Percentiles rank a stretch among this genome's conserved stretches.
These are phyloP conservation scores for Solanum sitiens DNA, from an alignment of 257 asterid species.

Conservation along the genomic window DNA sequence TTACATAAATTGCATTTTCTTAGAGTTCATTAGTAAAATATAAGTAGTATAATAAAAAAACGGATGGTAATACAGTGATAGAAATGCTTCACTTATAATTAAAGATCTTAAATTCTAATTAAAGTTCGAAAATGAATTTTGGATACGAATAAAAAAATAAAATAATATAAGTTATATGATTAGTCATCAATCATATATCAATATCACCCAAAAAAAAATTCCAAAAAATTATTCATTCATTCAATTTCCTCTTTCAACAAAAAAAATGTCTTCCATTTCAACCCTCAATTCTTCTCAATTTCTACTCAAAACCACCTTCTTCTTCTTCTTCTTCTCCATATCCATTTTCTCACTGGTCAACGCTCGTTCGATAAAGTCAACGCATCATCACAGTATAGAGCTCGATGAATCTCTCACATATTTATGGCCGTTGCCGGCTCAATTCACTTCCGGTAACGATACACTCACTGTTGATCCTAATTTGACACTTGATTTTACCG, in stretches of 20 bases:
- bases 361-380: slow-evolving; percentile 28
- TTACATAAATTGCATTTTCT: no score
- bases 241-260: neutral
- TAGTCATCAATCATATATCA: neutral
- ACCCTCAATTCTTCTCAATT: neutral
- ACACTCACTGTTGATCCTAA: slow-evolving; percentile 77
- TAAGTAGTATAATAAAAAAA: no score
- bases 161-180: neutral
- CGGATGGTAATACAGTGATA: fast-evolving
- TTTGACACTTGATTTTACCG: slow-evolving; percentile 35
- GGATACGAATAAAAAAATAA: no score
- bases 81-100: no score
- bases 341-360: slow-evolving; percentile 9
- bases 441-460: slow-evolving; percentile 62
- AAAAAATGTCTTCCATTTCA: neutral
- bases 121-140: no score
- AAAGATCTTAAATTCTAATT: no score
- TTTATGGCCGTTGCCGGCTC: slow-evolving; percentile 76
- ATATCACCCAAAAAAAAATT: neutral
- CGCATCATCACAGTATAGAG: slow-evolving; percentile 8
- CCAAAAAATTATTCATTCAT: neutral
- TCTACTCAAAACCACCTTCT: neutral
- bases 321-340: neutral
- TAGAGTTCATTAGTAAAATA: no score
- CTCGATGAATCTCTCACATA: slow-evolving; percentile 37